A percentile compares a stretch with the other conserved stretches of the same genome.
These are phyloP conservation scores for Cynara cardunculus DNA, from an alignment of 129 eudicot genomes.

Conservation along the genomic window DNA sequence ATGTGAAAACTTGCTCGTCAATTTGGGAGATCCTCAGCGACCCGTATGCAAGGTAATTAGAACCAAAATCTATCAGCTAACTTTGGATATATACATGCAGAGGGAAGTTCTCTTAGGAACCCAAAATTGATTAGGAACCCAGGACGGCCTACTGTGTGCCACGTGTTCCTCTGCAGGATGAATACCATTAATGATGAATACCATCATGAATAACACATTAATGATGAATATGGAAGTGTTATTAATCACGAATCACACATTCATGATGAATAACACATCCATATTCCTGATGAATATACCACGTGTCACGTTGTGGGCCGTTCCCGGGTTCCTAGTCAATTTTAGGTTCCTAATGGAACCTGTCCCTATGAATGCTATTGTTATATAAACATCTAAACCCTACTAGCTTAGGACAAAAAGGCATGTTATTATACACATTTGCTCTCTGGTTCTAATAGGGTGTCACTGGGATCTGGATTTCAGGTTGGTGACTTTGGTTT, in stretches of 20 bases:
- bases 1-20: conserved; percentile 76
- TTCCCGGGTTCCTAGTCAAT: too few species aligned
- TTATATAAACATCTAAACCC: not conserved
- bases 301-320: too few species aligned
- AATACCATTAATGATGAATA: too few species aligned
- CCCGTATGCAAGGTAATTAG: conserved; percentile 64
- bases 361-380: too few species aligned
- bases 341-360: too few species aligned
- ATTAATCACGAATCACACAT: not conserved
- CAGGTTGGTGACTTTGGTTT: conserved; percentile 83
- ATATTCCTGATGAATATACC: too few species aligned
- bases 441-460: not conserved
- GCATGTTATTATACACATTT: not conserved
- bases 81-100: not conserved
- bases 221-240: not conserved
- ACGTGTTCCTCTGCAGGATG: not conserved
- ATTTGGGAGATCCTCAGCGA: conserved; percentile 65
- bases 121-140: not conserved
- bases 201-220: not conserved
- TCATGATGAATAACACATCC: not conserved
- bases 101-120: too few species aligned
- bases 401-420: not conserved
- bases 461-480: not conserved
- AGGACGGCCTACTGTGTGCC: not conserved
- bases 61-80: not conserved